Evolutionary conservation across 352 stramenopile species (phyloP).

Genomic region (Phytophthora europaea): DNA sequence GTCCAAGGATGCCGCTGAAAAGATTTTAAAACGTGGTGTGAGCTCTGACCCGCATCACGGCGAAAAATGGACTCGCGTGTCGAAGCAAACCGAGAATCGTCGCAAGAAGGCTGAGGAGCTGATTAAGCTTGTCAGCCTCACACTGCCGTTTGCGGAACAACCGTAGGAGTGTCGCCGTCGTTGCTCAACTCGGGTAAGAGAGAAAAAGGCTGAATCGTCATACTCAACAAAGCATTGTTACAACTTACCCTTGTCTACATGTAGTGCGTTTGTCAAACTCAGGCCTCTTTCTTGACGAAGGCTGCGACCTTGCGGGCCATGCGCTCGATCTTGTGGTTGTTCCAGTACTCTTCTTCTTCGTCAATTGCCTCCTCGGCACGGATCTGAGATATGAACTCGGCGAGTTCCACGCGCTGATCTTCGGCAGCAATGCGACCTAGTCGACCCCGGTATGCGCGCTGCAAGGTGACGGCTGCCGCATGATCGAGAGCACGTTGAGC

Average conservation of each 20-base stretch:
- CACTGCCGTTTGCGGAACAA: constrained; percentile 76
- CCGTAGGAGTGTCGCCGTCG: constrained; percentile 29
- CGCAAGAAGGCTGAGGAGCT: constrained; percentile 81
- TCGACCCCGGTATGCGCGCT: constrained; percentile 90
- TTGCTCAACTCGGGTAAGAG: constrained; percentile 37
- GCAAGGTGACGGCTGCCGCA: constrained; percentile 84
- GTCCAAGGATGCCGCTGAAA: constrained; percentile 78
- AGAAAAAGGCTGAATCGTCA: constrained; percentile 11
- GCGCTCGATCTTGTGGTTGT: constrained; percentile 61
- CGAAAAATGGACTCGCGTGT: constrained; percentile 94
- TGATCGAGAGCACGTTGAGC: constrained; percentile 79
- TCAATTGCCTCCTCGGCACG: constrained; percentile 91
- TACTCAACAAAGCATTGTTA: constrained; percentile 35
- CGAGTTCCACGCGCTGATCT: constrained; percentile 90
- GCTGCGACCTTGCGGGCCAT: constrained; percentile 59
- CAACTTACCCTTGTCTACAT: constrained; percentile 32
- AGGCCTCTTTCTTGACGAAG: constrained; percentile 75
- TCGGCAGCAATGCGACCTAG: constrained; percentile 85
- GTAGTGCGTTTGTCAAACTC: constrained; percentile 27
- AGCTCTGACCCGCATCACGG: constrained; percentile 95
- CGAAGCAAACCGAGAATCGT: constrained; percentile 94
- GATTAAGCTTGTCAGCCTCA: constrained; percentile 82
- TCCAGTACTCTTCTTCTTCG: constrained; percentile 90
- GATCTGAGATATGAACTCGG: constrained; percentile 94
- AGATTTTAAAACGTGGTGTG: constrained; percentile 91